Evolutionary conservation across 169 alveolate species (phyloP).

Genomic region (Babesia bigemina): DNA sequence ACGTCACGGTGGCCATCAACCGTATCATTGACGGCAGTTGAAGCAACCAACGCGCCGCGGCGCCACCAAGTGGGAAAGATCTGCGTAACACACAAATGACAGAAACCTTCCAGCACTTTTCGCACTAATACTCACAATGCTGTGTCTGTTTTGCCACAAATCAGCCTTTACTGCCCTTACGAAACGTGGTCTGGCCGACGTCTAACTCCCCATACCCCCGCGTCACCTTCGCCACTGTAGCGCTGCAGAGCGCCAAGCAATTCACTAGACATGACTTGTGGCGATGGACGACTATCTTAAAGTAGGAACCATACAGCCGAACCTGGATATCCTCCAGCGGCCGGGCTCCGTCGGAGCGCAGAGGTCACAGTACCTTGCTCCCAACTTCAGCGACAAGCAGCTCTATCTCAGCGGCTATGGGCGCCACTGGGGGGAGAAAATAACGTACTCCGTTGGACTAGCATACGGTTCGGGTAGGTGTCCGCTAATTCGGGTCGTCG

Average conservation of each 20-base stretch:
- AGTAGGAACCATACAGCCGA: conserved; percentile 70
- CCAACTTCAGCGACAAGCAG: conserved; percentile 57
- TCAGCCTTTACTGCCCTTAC: no score
- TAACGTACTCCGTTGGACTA: conserved; percentile 84
- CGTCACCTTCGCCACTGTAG: neutral
- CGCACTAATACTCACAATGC: neutral
- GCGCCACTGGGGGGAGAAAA: conserved; percentile 87
- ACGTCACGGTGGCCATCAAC: conserved; percentile 84
- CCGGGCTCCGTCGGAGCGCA: conserved; percentile 49
- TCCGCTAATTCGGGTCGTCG: neutral
- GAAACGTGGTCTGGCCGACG: no score
- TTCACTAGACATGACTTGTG: neutral
- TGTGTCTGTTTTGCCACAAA: no score
- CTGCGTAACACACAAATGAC: conserved; percentile 7
- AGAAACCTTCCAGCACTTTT: neutral
- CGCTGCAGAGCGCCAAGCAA: neutral
- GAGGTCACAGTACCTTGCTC: conserved; percentile 59
- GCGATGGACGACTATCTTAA: conserved; percentile 77
- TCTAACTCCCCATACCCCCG: neutral
- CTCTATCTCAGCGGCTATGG: conserved; percentile 81
- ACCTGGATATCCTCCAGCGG: conserved; percentile 73
- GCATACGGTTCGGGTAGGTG: conserved; percentile 85
- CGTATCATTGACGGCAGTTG: conserved; percentile 66
- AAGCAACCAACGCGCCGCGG: neutral
- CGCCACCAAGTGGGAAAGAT: neutral